Evolutionary conservation across 1,284 basidiomycete genomes (phyloP).

Genomic region (Ceratorhiza oryzae-sativae): DNA sequence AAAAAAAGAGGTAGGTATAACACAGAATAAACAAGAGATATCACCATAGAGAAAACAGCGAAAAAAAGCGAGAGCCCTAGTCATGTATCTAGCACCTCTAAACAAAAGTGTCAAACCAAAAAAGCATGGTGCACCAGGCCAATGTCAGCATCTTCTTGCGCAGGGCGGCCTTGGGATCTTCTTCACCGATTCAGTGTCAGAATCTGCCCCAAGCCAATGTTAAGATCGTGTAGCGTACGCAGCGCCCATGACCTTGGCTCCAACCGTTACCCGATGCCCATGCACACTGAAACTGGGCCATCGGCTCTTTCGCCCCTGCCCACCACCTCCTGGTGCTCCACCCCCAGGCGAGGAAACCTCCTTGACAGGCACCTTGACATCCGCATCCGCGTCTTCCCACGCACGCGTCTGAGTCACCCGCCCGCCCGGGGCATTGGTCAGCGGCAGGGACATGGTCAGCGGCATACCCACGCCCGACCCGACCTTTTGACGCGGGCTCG

Average conservation of each 20-base stretch:
- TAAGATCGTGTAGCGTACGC: slow-evolving; percentile 19
- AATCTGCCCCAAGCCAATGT: slow-evolving; percentile 9
- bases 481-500: slow-evolving; percentile 16
- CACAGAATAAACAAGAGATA: too few species aligned
- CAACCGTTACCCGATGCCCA: slow-evolving; percentile 33
- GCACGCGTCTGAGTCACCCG: background rate
- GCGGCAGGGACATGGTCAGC: slow-evolving; percentile 27
- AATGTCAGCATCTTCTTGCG: too few species aligned
- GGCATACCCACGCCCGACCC: slow-evolving; percentile 31
- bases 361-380: slow-evolving; percentile 12
- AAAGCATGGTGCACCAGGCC: too few species aligned
- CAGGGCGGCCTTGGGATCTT: too few species aligned
- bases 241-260: slow-evolving; percentile 37
- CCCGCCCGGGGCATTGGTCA: background rate
- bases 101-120: too few species aligned
- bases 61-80: too few species aligned
- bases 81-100: too few species aligned
- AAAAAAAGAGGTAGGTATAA: too few species aligned
- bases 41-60: too few species aligned
- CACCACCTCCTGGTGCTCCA: background rate
- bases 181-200: too few species aligned
- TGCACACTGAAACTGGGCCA: slow-evolving; percentile 37
- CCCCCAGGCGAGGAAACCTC: background rate
- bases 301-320: slow-evolving; percentile 12
- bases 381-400: slow-evolving; percentile 22